Conservation (phyloP, 192 early-diverging fungal genomes). For the Allomyces arbusculus region DNA sequence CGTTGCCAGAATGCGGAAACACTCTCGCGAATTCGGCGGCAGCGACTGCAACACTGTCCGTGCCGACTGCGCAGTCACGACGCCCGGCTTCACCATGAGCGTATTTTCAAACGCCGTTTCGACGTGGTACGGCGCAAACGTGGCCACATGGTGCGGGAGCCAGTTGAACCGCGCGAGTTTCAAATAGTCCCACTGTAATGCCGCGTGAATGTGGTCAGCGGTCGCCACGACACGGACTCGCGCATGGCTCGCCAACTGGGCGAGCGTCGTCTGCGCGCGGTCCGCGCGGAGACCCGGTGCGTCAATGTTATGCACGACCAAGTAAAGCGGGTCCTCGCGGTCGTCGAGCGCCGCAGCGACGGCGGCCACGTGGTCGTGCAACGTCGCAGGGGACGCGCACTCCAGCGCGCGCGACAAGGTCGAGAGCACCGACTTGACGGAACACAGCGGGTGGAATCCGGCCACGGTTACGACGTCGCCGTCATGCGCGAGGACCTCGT, state of each 20-base stretch:
- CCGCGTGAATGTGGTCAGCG: slow-evolving; percentile 78
- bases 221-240: slow-evolving; percentile 61
- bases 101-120: slow-evolving; percentile 73
- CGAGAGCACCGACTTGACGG: slow-evolving; percentile 20
- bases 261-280: slow-evolving; percentile 40
- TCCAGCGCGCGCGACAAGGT: neutral
- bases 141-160: slow-evolving; percentile 82
- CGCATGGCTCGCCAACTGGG: slow-evolving; percentile 39
- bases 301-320: slow-evolving; percentile 82
- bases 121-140: slow-evolving; percentile 52
- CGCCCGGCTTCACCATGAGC: slow-evolving; percentile 24
- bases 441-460: slow-evolving; percentile 63
- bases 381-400: slow-evolving; percentile 14
- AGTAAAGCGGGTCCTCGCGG: slow-evolving; percentile 29
- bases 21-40: slow-evolving; percentile 60
- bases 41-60: slow-evolving; percentile 61
- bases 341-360: slow-evolving; percentile 43
- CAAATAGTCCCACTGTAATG: slow-evolving; percentile 69
- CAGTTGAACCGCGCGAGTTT: slow-evolving; percentile 48
- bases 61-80: slow-evolving; percentile 44
- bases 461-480: slow-evolving; percentile 52
- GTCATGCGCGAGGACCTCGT: slow-evolving; percentile 21
- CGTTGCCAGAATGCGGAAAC: slow-evolving; percentile 71
- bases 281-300: slow-evolving; percentile 50
- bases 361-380: slow-evolving; percentile 42